Evolutionary conservation across 768 basidiomycete genomes (phyloP), one percentile per base, ranked within the genome.

Genomic region (Psilocybe tampanensis): DNA sequence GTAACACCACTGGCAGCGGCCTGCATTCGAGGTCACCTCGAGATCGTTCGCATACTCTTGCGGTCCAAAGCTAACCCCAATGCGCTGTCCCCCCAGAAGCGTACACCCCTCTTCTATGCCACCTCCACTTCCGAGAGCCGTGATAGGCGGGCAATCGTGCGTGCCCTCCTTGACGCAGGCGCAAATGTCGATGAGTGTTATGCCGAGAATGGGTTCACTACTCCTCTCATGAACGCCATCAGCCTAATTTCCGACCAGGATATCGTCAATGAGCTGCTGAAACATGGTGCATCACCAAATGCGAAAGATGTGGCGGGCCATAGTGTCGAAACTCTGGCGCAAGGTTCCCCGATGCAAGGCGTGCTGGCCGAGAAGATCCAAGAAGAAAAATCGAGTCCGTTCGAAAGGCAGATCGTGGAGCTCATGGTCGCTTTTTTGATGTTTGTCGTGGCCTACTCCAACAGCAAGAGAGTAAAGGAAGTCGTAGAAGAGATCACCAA

Each of bases 1-100:
- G 22, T 64, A n/a, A 69, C 68, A 19, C 65, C 68, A 0, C 61
- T 69, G 8, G 65, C 65, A 15, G 68, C 61, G 13, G 68, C 68
- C 17, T 59, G 59, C 52, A 51, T 53, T 22, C 34, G 52, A 36
- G 68, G 68, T 12, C 65, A 62, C 52, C 64, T 66, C 22, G 64
- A 64, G 18, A 42, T 62, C 47, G 67, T 69, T 36, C 33, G 52
- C 8, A 54, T 69, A 17, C 65, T 69, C 32, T 54, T 68, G 12
- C 34, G 24, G 12, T 18, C 58, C n/a, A 23, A 52, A 4, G 67
- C 67, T 8, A 61, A 68, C 55, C 63, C 65, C 13, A 62, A 67
- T 51, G 60, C 67, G 22, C 29, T 61, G 36, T 66, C 61, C 17
- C 45, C 60, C 18, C 22, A 61, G 29, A 50, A 41, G n/a, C 66